These are phyloP conservation scores for Paramecium primaurelia DNA, from an alignment of 73 alveolate genomes.

Conservation along the genomic window DNA sequence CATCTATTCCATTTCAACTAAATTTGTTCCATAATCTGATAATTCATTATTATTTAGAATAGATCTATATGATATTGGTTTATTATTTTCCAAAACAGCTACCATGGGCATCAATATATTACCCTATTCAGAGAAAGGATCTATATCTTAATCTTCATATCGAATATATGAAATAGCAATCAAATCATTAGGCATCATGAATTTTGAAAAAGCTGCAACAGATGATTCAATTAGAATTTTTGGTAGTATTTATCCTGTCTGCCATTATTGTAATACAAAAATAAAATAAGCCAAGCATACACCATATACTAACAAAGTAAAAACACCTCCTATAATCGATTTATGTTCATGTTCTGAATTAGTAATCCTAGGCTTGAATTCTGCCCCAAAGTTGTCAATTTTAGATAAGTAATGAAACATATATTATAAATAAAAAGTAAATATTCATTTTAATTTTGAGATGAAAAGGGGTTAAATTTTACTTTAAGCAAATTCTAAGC, in stretches of 20 bases:
- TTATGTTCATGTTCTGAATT: background rate
- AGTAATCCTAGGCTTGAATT: background rate
- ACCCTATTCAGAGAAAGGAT: background rate
- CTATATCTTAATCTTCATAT: background rate
- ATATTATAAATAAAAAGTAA: background rate
- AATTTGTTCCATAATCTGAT: background rate
- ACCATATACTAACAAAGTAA: background rate
- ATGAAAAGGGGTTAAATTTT: background rate
- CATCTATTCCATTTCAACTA: background rate
- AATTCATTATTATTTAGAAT: background rate
- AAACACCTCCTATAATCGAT: background rate
- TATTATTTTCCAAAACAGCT: background rate
- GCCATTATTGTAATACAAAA: background rate
- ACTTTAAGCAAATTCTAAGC: background rate
- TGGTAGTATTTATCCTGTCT: background rate
- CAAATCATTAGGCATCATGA: background rate
- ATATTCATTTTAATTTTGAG: background rate
- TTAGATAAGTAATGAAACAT: background rate
- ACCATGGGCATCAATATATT: background rate
- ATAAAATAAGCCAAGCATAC: background rate
- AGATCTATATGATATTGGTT: background rate
- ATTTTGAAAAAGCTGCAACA: background rate
- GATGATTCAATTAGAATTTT: background rate
- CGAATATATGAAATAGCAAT: background rate
- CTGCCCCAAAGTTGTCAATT: background rate